Evolutionary conservation across 1,284 basidiomycete species (phyloP).

Genomic region (Fistulinella cinereoalba): DNA sequence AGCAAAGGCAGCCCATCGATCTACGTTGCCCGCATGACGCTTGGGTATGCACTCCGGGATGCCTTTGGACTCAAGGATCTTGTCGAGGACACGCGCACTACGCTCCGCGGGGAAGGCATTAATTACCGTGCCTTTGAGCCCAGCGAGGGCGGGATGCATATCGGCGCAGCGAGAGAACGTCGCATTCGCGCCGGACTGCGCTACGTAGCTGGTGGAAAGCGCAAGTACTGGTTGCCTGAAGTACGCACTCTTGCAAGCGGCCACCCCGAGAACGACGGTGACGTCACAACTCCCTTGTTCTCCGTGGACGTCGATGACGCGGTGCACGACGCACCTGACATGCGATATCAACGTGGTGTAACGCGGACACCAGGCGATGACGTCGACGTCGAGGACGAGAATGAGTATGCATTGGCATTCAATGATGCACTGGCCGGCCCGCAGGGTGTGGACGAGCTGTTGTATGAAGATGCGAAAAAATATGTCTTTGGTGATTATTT

Average conservation of each 20-base stretch:
- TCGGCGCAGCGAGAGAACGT: conserved; percentile 77
- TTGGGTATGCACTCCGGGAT: conserved; percentile 85
- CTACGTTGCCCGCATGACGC: conserved; percentile 84
- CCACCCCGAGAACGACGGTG: conserved; percentile 35
- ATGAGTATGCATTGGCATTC: conserved; percentile 43
- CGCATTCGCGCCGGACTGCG: conserved; percentile 88
- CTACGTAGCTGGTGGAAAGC: conserved; percentile 84
- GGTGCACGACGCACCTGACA: conserved; percentile 62
- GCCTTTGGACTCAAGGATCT: conserved; percentile 87
- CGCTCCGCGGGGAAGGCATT: conserved; percentile 86
- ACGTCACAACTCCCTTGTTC: conserved; percentile 77
- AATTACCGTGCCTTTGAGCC: conserved; percentile 96
- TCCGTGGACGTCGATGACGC: conserved; percentile 62
- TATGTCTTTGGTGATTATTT: conserved; percentile 91
- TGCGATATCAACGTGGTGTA: conserved; percentile 34
- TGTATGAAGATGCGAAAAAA: conserved; percentile 68
- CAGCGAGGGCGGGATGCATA: conserved; percentile 88
- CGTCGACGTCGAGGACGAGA: conserved; percentile 33
- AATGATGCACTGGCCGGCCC: conserved; percentile 53
- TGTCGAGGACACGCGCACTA: conserved; percentile 80
- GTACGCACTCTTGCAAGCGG: conserved; percentile 40
- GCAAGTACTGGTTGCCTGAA: conserved; percentile 89
- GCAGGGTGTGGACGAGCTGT: conserved; percentile 62
- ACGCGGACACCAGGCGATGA: conserved; percentile 21
- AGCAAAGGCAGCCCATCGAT: conserved; percentile 7